A percentile compares a stretch with the other conserved stretches of the same genome.
These are phyloP conservation scores for Amanita brunnescens DNA, from an alignment of 768 basidiomycete genomes.

Conservation along the genomic window DNA sequence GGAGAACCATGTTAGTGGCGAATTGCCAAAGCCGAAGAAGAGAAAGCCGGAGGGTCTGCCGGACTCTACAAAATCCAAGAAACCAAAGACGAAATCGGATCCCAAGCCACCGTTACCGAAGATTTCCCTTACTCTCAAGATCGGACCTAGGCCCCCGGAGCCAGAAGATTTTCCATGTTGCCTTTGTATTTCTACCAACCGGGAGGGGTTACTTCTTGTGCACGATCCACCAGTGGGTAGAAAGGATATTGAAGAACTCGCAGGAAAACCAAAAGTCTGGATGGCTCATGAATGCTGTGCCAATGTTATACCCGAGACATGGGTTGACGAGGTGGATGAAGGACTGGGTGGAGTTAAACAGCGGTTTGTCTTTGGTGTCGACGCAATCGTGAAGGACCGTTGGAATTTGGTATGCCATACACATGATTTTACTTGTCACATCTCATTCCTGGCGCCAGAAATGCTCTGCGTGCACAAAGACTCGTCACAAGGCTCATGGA, in stretches of 20 bases:
- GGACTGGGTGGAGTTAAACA: slow-evolving; percentile 31
- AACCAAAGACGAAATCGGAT: slow-evolving; percentile 20
- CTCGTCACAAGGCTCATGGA: slow-evolving; percentile 56
- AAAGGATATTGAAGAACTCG: slow-evolving; percentile 42
- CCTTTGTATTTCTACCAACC: slow-evolving; percentile 48
- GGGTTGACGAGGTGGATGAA: slow-evolving; percentile 65
- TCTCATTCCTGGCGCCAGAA: slow-evolving; percentile 43
- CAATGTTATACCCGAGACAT: slow-evolving; percentile 81
- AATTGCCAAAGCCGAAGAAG: slow-evolving; percentile 24
- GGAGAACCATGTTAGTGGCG: slow-evolving; percentile 14
- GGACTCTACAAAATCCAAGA: slow-evolving; percentile 36
- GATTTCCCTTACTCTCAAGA: slow-evolving; percentile 53
- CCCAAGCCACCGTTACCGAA: slow-evolving; percentile 23
- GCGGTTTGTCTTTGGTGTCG: slow-evolving; percentile 71
- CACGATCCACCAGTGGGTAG: slow-evolving; percentile 55
- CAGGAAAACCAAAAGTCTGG: slow-evolving; percentile 44
- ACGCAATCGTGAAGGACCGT: slow-evolving; percentile 81
- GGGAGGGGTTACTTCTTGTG: slow-evolving; percentile 52
- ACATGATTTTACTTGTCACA: background rate
- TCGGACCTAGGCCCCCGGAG: slow-evolving; percentile 54
- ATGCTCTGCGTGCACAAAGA: slow-evolving; percentile 80
- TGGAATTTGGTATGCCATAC: slow-evolving; percentile 74
- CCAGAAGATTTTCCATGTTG: slow-evolving; percentile 57
- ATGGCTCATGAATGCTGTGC: slow-evolving; percentile 79
- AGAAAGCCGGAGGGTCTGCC: slow-evolving; percentile 30